Percentiles rank a stretch among this genome's conserved stretches.
These are phyloP conservation scores for Tuber magnatum DNA, from an alignment of 495 filamentous ascomycete species.

Conservation along the genomic window DNA sequence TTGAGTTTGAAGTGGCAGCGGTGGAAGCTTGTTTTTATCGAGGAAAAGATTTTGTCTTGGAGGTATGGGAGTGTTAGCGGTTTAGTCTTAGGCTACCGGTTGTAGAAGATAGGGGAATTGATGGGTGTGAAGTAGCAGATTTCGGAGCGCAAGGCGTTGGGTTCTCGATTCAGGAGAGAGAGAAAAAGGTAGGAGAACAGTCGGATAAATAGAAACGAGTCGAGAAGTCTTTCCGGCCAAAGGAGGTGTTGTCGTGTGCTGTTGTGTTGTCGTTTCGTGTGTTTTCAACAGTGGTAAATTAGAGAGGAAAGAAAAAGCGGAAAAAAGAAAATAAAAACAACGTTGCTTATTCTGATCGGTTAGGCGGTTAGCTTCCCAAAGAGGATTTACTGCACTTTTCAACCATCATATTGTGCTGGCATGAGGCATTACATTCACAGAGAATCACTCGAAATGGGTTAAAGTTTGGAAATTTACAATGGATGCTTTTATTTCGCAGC, in stretches of 20 bases:
- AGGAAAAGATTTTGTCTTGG: neutral
- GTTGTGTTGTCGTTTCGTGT: slow-evolving; percentile 15
- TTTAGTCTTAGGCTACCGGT: neutral
- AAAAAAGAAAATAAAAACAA: slow-evolving; percentile 12
- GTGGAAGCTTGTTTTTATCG: neutral
- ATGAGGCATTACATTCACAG: neutral
- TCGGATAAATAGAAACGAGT: slow-evolving; percentile 5
- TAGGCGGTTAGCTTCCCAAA: slow-evolving; percentile 1
- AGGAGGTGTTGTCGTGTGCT: slow-evolving; percentile 18
- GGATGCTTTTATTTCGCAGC: neutral
- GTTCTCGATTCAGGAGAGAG: neutral
- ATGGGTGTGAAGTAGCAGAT: neutral
- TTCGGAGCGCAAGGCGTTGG: neutral
- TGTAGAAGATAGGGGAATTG: neutral
- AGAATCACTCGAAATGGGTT: neutral
- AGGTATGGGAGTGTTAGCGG: neutral
- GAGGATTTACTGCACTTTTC: neutral
- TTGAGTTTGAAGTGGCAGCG: neutral
- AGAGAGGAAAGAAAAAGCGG: slow-evolving; percentile 14
- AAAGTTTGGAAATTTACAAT: neutral
- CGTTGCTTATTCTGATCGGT: slow-evolving; percentile 32
- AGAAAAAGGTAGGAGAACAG: neutral
- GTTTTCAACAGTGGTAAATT: neutral
- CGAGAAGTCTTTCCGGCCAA: slow-evolving; percentile 7
- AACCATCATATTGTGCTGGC: neutral